These are phyloP conservation scores for Gillenia trifoliata DNA, from an alignment of 306 rosid species.

Conservation along the genomic window DNA sequence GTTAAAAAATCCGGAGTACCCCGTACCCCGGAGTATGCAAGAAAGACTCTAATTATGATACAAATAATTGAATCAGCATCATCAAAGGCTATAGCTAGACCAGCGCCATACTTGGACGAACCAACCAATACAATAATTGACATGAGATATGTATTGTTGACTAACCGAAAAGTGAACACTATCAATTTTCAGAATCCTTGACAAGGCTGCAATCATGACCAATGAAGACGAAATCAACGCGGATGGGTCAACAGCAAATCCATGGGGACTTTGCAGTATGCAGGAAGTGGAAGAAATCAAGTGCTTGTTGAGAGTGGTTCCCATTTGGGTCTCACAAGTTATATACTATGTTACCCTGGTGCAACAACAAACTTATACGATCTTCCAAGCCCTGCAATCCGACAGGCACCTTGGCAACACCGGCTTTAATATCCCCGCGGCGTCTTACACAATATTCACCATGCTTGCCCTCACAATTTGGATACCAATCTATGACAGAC, in stretches of 20 bases:
- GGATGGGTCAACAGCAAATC: slow-evolving; percentile 28
- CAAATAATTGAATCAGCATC: too few species aligned
- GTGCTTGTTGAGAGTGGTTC: slow-evolving; percentile 31
- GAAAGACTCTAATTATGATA: too few species aligned
- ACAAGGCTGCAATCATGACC: slow-evolving; percentile 39
- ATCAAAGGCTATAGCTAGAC: not conserved
- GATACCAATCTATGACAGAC: slow-evolving; percentile 34
- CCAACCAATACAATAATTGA: not conserved
- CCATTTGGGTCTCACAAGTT: slow-evolving; percentile 43
- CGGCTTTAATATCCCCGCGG: slow-evolving; percentile 27
- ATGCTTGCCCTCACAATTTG: slow-evolving; percentile 29
- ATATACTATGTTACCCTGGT: slow-evolving; percentile 26
- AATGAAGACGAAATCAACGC: slow-evolving; percentile 20
- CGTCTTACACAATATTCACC: slow-evolving; percentile 16
- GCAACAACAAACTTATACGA: slow-evolving; percentile 31
- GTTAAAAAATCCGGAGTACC: too few species aligned
- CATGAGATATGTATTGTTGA: not conserved
- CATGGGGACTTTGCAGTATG: slow-evolving; percentile 34
- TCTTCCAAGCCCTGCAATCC: slow-evolving; percentile 51
- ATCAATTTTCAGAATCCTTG: slow-evolving; percentile 14
- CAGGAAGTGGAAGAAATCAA: slow-evolving; percentile 42
- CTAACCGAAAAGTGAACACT: not conserved
- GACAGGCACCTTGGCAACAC: slow-evolving; percentile 18
- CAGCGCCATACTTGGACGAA: not conserved
- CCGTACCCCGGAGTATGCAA: too few species aligned